These are phyloP conservation scores for Aspergillus pseudoviridinutans DNA, from an alignment of 2,329 filamentous ascomycete species.

Conservation along the genomic window DNA sequence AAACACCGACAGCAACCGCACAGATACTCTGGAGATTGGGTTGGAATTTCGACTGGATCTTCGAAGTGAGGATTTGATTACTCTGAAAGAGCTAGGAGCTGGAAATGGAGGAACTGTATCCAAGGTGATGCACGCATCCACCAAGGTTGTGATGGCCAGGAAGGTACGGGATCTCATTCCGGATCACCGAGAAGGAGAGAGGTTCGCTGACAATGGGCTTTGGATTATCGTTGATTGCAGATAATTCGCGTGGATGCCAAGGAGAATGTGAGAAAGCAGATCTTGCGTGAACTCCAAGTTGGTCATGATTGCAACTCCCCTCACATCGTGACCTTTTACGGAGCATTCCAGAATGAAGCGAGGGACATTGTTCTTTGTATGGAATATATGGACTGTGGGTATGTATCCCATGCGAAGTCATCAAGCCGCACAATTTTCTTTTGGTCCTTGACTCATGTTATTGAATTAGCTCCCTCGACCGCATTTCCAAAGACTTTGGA, in stretches of 20 bases:
- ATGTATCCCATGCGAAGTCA: constrained; percentile 38
- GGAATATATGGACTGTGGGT: constrained; percentile 99
- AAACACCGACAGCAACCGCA: constrained; percentile 56
- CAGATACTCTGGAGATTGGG: constrained; percentile 84
- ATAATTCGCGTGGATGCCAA: constrained; percentile 98
- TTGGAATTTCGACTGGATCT: constrained; percentile 95
- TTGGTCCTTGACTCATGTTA: constrained; percentile 5
- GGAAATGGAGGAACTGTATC: constrained; percentile 98
- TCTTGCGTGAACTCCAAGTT: constrained; percentile 93
- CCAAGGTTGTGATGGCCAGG: constrained; percentile 93
- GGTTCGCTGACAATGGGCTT: constrained; percentile 7
- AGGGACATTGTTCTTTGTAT: constrained; percentile 99
- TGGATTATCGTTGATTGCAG: constrained; percentile 46
- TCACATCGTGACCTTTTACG: constrained; percentile 97
- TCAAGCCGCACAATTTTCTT: background rate
- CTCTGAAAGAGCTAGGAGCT: constrained; percentile 89
- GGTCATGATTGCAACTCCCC: constrained; percentile 98
- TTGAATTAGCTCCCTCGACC: constrained; percentile 72
- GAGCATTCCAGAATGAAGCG: constrained; percentile 91
- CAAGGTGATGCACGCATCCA: constrained; percentile 93
- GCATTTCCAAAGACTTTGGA: constrained; percentile 90
- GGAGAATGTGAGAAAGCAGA: constrained; percentile 93
- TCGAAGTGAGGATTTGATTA: constrained; percentile 84
- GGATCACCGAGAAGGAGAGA: background rate
- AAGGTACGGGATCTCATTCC: constrained; percentile 62